Evolutionary conservation across 108 stramenopile species (phyloP).

Genomic region (Aurantiochytrium sp.): DNA sequence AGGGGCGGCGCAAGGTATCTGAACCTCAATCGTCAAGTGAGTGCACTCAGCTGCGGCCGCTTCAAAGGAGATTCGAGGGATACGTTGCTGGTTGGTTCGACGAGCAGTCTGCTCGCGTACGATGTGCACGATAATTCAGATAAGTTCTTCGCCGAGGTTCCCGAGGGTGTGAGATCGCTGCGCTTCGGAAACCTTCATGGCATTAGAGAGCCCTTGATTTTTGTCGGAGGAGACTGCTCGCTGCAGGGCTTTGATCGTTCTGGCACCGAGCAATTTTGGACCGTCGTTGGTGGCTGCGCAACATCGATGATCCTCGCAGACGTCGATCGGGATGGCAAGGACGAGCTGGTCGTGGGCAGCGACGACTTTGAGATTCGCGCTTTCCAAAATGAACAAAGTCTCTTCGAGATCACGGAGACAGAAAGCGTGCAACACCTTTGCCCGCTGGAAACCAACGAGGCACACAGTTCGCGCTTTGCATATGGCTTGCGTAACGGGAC

Average conservation of each 20-base stretch:
- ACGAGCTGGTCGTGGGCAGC: conserved; percentile 38
- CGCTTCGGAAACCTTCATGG: not conserved
- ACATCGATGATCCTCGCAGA: conserved; percentile 31
- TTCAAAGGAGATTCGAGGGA: conserved; percentile 13
- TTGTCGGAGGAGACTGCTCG: conserved; percentile 58
- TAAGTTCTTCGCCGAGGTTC: conserved; percentile 39
- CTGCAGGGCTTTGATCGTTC: conserved; percentile 45
- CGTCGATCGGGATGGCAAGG: not conserved
- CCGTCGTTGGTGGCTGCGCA: conserved; percentile 54
- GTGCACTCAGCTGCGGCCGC: not conserved
- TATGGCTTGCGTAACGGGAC: conserved; percentile 53
- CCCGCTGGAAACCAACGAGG: not conserved
- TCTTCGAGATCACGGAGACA: conserved; percentile 47
- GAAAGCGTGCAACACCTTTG: conserved; percentile 27
- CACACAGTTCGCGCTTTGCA: conserved; percentile 16
- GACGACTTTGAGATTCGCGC: conserved; percentile 36
- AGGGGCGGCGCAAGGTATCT: conserved; percentile 8
- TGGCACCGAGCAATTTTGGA: conserved; percentile 49
- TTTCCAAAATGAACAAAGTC: conserved; percentile 30
- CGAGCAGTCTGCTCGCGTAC: conserved; percentile 47
- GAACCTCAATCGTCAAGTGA: conserved; percentile 48
- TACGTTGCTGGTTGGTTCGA: conserved; percentile 39
- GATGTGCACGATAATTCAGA: conserved; percentile 53
- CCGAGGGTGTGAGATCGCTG: conserved; percentile 19
- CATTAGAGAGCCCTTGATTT: not conserved